Conservation (phyloP, 2,329 filamentous ascomycete genomes). For the Myriangium duriaei region DNA sequence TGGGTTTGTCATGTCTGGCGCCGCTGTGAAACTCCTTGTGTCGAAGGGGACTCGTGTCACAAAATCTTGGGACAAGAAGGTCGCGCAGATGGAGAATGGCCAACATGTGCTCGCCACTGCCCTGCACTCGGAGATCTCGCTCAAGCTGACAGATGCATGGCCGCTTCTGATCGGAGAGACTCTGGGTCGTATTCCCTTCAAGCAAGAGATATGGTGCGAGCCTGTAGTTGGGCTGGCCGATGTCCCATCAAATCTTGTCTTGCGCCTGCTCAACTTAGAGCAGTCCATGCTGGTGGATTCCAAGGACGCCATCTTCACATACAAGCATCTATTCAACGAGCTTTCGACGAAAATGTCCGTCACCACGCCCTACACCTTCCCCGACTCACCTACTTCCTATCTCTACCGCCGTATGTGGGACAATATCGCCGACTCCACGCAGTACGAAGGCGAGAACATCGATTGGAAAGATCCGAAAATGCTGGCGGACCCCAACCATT, state of each 20-base stretch:
- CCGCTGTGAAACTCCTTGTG: constrained; percentile 13
- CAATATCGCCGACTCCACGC: constrained; percentile 12
- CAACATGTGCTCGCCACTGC: constrained; percentile 17
- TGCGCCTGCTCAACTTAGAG: constrained; percentile 2
- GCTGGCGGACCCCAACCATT: constrained; percentile 8
- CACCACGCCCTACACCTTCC: neutral
- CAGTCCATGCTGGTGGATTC: constrained; percentile 9
- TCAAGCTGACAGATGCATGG: constrained; percentile 14
- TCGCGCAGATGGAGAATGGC: constrained; percentile 15
- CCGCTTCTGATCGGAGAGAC: constrained; percentile 17
- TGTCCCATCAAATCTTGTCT: constrained; percentile 10
- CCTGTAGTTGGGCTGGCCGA: constrained; percentile 18
- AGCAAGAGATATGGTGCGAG: constrained; percentile 16
- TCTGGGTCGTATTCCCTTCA: constrained; percentile 13
- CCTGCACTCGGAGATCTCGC: constrained; percentile 15
- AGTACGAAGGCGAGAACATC: constrained; percentile 8
- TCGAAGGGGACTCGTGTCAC: constrained; percentile 11
- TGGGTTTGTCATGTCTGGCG: constrained; percentile 17
- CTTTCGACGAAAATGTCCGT: constrained; percentile 2
- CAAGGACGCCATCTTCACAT: constrained; percentile 10
- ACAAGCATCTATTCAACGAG: constrained; percentile 5
- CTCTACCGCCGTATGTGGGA: constrained; percentile 11
- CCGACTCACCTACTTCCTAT: constrained; percentile 1
- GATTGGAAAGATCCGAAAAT: constrained; percentile 6
- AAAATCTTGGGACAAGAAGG: constrained; percentile 15